Evolutionary conservation across 176 grass and related monocot species (phyloP).

Genomic region (Musa beccarii): DNA sequence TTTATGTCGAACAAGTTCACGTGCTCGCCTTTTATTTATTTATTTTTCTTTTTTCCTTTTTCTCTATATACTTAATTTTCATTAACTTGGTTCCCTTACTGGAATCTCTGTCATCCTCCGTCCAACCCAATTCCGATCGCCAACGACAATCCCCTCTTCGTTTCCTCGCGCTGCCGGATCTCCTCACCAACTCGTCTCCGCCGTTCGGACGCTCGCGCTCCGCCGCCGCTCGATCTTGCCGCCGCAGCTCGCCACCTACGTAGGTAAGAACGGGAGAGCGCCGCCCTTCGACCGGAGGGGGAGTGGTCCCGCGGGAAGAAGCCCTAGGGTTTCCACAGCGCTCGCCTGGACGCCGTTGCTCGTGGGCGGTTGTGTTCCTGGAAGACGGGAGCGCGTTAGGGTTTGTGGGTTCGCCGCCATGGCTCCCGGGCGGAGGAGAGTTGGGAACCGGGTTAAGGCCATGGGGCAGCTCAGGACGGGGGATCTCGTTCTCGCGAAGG

Average conservation of each 20-base stretch:
- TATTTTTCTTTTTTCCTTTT: too few species aligned
- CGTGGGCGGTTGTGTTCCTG: not conserved
- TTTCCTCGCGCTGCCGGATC: too few species aligned
- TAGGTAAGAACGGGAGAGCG: too few species aligned
- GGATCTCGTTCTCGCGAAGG: constrained; percentile 88
- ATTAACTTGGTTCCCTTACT: too few species aligned
- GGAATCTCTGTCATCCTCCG: too few species aligned
- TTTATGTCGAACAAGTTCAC: too few species aligned
- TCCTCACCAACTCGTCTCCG: too few species aligned
- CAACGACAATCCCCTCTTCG: too few species aligned
- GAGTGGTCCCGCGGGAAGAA: not conserved
- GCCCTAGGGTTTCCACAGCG: not conserved
- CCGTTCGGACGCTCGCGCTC: too few species aligned
- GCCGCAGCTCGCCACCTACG: not conserved
- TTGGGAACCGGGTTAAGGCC: constrained; percentile 52
- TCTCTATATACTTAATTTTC: too few species aligned
- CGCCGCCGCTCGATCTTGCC: not conserved
- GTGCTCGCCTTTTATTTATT: too few species aligned
- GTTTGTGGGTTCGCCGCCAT: constrained; percentile 33
- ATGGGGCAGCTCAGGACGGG: constrained; percentile 53
- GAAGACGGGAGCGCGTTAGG: constrained; percentile 42
- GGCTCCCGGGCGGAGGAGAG: constrained; percentile 56
- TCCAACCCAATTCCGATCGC: too few species aligned
- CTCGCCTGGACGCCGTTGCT: not conserved
- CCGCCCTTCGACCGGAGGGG: not conserved